Conservation (phyloP, 1,284 basidiomycete genomes). For the Neotropicomus parvogracilis region DNA sequence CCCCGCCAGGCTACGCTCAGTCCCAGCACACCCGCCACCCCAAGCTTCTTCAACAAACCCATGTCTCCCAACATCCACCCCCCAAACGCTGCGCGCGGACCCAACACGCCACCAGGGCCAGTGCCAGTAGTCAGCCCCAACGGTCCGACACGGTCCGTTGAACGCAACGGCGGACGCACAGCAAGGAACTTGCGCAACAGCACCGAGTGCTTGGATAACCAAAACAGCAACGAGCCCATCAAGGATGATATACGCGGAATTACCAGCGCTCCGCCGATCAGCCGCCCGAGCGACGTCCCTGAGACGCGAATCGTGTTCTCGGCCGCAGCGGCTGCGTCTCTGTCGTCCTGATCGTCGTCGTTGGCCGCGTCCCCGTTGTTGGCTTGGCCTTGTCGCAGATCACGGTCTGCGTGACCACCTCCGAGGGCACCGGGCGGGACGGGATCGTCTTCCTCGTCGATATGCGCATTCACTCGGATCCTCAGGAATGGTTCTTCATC, state of each 20-base stretch:
- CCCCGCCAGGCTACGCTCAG: conserved; percentile 52
- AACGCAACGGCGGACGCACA: conserved; percentile 38
- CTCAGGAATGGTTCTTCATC: conserved; percentile 48
- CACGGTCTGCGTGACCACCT: conserved; percentile 7
- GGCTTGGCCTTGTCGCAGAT: conserved; percentile 12
- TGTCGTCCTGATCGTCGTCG: conserved; percentile 13
- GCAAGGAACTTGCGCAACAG: conserved; percentile 56
- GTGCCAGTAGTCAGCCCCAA: conserved; percentile 15
- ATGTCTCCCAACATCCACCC: conserved; percentile 21
- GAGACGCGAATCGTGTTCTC: conserved; percentile 56
- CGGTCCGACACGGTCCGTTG: conserved; percentile 13
- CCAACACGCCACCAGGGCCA: conserved; percentile 1
- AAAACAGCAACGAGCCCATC: conserved; percentile 60
- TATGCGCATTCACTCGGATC: conserved; percentile 41
- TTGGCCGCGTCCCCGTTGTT: conserved; percentile 1
- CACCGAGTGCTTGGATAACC: conserved; percentile 46
- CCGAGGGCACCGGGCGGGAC: conserved; percentile 11
- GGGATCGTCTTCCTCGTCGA: conserved; percentile 27
- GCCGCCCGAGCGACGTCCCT: conserved; percentile 56
- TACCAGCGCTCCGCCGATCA: conserved; percentile 62
- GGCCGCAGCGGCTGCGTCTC: conserved; percentile 38
- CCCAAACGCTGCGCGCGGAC: conserved; percentile 17
- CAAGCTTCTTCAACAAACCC: conserved; percentile 25
- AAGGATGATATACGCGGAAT: conserved; percentile 59
- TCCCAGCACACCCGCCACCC: conserved; percentile 38